A percentile compares a stretch with the other conserved stretches of the same genome.
phyloP scores from a whole-genome alignment of 768 basidiomycete genomes.

The Boletus tylopilopsis region DNA sequence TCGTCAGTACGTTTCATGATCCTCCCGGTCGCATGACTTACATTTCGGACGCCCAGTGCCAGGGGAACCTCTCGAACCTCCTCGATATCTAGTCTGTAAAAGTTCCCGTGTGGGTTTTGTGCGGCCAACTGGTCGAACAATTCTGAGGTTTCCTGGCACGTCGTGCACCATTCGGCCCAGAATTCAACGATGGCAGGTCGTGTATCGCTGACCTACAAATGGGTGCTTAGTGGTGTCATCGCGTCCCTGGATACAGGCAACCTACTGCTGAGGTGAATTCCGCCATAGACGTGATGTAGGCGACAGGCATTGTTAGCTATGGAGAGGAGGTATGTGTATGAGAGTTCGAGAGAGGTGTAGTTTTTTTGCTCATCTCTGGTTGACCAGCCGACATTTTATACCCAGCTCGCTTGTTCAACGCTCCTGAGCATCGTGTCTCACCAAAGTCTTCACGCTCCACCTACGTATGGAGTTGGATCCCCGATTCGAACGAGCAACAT shows the following conservation, averaged over 20 bases:
- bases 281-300: conserved; percentile 25
- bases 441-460: conserved; percentile 19
- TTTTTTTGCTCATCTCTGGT: conserved; percentile 14
- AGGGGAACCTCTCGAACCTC: conserved; percentile 24
- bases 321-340: conserved; percentile 11
- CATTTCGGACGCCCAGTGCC: conserved; percentile 24
- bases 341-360: conserved; percentile 6
- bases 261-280: conserved; percentile 24
- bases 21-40: conserved; percentile 9
- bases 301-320: conserved; percentile 20
- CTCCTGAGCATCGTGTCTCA: conserved; percentile 13
- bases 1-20: conserved; percentile 17
- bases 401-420: conserved; percentile 19
- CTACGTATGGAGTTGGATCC: conserved; percentile 19
- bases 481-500: conserved; percentile 18
- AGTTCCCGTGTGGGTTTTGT: conserved; percentile 24
- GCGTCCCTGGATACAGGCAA: neutral
- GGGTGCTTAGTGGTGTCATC: conserved; percentile 7
- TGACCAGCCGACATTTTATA: conserved; percentile 24
- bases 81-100: conserved; percentile 31
- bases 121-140: conserved; percentile 24
- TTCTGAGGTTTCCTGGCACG: conserved; percentile 20
- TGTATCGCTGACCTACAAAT: conserved; percentile 16
- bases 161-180: conserved; percentile 31
- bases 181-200: conserved; percentile 29